A percentile compares a stretch with the other conserved stretches of the same genome.
Evolutionary conservation across 2,329 filamentous ascomycete species (phyloP).

Genomic region (Neonectria faginata): DNA sequence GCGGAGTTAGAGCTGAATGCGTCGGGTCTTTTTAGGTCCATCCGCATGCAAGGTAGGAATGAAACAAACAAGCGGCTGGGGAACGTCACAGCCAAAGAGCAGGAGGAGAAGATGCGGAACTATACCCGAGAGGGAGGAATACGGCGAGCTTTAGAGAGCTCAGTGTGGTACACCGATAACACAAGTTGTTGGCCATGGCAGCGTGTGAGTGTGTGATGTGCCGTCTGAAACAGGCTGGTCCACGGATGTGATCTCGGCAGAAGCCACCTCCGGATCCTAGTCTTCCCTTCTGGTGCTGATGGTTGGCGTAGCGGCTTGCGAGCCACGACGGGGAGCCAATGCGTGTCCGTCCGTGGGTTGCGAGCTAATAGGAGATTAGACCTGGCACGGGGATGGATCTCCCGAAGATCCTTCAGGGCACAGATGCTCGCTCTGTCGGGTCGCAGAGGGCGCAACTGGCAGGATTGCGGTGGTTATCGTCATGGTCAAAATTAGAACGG

Average conservation of each 20-base stretch:
- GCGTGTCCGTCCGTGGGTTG: slow-evolving; percentile 10
- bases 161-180: neutral
- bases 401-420: slow-evolving; percentile 7
- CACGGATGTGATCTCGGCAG: slow-evolving; percentile 45
- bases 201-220: slow-evolving; percentile 30
- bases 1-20: slow-evolving; percentile 2
- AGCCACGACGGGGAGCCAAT: slow-evolving; percentile 6
- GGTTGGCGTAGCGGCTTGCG: slow-evolving; percentile 32
- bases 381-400: slow-evolving; percentile 7
- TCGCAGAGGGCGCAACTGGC: neutral
- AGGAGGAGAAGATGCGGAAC: neutral
- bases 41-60: slow-evolving; percentile 12
- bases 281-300: slow-evolving; percentile 13
- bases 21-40: neutral
- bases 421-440: no score
- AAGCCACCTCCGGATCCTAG: slow-evolving; percentile 49
- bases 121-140: slow-evolving; percentile 11
- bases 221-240: slow-evolving; percentile 45
- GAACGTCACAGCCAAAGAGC: neutral
- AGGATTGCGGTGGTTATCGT: neutral
- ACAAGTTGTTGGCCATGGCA: slow-evolving; percentile 30
- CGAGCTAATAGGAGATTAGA: slow-evolving; percentile 7
- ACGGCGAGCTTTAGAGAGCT: slow-evolving; percentile 6
- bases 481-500: neutral
- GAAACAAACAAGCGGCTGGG: slow-evolving; percentile 26